phyloP scores from a whole-genome alignment of 1,284 basidiomycete genomes.

The Ceratobasidium papillatum region DNA sequence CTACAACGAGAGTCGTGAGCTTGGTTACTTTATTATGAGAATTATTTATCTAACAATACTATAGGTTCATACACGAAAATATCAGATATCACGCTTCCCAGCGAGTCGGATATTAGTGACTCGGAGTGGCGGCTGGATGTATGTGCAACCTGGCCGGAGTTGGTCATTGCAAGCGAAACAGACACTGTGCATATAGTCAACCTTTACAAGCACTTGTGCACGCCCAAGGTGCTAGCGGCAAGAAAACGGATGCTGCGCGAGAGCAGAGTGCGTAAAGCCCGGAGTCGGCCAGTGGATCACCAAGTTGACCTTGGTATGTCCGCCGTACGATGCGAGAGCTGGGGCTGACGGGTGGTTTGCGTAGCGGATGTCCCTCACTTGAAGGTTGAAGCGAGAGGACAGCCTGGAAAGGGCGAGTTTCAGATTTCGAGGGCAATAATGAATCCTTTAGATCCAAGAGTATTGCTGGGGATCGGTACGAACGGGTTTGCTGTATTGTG shows the following conservation, averaged over 20 bases:
- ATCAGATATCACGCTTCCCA: not conserved
- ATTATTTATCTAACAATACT: not conserved
- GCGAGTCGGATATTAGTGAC: not conserved
- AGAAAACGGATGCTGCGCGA: not conserved
- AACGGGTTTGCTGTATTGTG: conserved; percentile 14
- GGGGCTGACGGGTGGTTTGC: not conserved
- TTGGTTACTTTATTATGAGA: not conserved
- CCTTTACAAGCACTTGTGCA: conserved; percentile 1
- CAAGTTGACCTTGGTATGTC: not conserved
- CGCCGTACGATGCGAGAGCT: not conserved
- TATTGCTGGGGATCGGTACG: conserved; percentile 18
- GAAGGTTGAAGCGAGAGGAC: not conserved
- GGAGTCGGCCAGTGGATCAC: not conserved
- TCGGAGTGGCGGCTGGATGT: conserved; percentile 1
- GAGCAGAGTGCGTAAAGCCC: not conserved
- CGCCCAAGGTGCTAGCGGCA: not conserved
- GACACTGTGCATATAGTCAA: conserved; percentile 22
- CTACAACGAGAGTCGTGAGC: conserved; percentile 32
- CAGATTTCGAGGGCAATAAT: conserved; percentile 9
- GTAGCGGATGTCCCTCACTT: conserved; percentile 13
- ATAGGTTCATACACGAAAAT: conserved; percentile 18
- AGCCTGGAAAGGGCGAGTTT: not conserved
- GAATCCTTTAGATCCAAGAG: conserved; percentile 16
- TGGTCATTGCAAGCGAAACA: conserved; percentile 8
- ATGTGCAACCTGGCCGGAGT: not conserved